Base-by-base conservation (phyloP, 2,329 filamentous ascomycete species). In the Epichloe baconii region DNA sequence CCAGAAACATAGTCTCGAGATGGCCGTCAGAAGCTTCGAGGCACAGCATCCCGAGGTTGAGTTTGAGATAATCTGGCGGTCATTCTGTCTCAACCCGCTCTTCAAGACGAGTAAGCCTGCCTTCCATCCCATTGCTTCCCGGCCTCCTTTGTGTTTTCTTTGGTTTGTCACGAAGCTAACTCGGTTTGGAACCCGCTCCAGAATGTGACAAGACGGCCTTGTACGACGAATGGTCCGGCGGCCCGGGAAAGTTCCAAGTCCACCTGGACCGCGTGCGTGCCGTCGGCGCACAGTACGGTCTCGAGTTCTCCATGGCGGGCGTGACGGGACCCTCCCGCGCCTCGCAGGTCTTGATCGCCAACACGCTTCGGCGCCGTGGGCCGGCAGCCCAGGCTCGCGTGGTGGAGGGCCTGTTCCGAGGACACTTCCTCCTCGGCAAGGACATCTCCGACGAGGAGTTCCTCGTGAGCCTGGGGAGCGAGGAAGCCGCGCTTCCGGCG, bases 1-100 rank as follows among this genome's bases (percentile, higher is more conserved):
- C 53, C 69, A 70, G 52, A 69, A 74, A 54, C 69, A 65, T 51
- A 70, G 67, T 50, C 66, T 78, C 48, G 68, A 75, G 52, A 56
- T 53, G 12, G 73, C 75, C 50, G 74, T 77, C 54, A 59, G 63
- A 21, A 56, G 59, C 5, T 75, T 71, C 59, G 63, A 62, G 50
- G 55, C 60, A 4, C 56, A 56, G 14, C 65, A 75, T 53, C 72
- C 72, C 0, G 66, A 69, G 15, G 65, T 69, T 23, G 64, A 68
- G 5, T 76, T 78, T 52, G 67, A 74, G 42, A 60, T 77, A 12
- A 60, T 62, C 1, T 78, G 71, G 64, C 71, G 68, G 41, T 74
- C 75, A 0, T 75, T 71, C 53, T 68, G 76, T 50, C 64, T 78
- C 2, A 66, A 64, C 47, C 70, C 71, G 4, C 59, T 63, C 6